These are phyloP conservation scores for Agrocybe pediades DNA, from an alignment of 768 basidiomycete genomes.

Conservation along the genomic window DNA sequence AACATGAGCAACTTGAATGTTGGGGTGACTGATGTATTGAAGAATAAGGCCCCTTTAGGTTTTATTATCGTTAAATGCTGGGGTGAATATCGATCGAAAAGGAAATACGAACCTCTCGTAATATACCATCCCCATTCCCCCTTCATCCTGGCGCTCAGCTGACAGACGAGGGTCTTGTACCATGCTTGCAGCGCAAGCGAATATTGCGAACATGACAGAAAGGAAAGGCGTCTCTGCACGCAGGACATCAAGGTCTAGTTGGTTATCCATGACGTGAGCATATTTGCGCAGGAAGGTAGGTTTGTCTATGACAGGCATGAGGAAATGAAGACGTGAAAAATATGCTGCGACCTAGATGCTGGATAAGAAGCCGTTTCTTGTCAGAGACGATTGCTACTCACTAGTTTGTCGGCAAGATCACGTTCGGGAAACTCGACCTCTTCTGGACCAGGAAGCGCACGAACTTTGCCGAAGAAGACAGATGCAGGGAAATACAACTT, in stretches of 20 bases:
- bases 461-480: constrained; percentile 85
- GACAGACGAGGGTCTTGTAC: constrained; percentile 72
- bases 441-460: constrained; percentile 78
- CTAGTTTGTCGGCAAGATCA: constrained; percentile 86
- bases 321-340: constrained; percentile 84
- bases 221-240: constrained; percentile 75
- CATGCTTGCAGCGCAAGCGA: constrained; percentile 84
- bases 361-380: constrained; percentile 16
- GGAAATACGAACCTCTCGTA: constrained; percentile 71
- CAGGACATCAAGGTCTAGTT: constrained; percentile 49
- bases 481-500: constrained; percentile 88
- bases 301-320: constrained; percentile 87
- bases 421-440: constrained; percentile 87
- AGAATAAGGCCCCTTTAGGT: constrained; percentile 74
- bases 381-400: constrained; percentile 38
- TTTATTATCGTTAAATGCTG: constrained; percentile 2
- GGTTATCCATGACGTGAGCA: constrained; percentile 72
- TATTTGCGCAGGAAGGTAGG: constrained; percentile 79
- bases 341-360: constrained; percentile 75
- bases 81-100: background rate
- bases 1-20: constrained; percentile 83
- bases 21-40: constrained; percentile 90
- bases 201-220: constrained; percentile 83
- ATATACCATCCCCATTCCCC: constrained; percentile 88
- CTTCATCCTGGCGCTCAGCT: constrained; percentile 64